Conservation (phyloP, 805 yeast genomes). For the Nakazawaea holstii region DNA sequence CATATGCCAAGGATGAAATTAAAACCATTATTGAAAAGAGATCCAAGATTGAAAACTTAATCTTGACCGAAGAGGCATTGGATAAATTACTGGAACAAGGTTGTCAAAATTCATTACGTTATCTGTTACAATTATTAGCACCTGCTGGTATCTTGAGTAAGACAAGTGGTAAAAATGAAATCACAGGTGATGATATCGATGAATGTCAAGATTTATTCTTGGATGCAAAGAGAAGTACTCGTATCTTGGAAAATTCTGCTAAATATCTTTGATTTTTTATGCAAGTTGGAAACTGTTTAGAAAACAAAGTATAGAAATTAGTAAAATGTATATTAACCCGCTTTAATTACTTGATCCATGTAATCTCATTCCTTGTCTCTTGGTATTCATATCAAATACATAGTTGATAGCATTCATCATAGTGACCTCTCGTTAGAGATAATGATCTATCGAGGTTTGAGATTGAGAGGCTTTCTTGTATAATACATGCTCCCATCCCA, state of each 20-base stretch:
- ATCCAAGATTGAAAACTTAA: conserved; percentile 69
- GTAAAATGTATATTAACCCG: too few relatives aligned
- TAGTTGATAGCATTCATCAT: too few relatives aligned
- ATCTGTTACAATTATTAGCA: conserved; percentile 83
- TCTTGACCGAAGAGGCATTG: conserved; percentile 63
- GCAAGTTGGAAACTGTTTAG: too few relatives aligned
- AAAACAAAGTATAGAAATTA: too few relatives aligned
- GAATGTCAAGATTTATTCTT: conserved; percentile 80
- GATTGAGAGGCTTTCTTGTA: too few relatives aligned
- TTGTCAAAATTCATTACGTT: conserved; percentile 74
- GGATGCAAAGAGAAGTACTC: conserved; percentile 79
- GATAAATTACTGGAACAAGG: conserved; percentile 73
- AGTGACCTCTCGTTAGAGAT: too few relatives aligned
- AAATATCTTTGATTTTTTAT: conserved; percentile 14
- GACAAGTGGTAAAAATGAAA: conserved; percentile 65
- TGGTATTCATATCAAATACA: too few relatives aligned
- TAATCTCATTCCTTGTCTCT: too few relatives aligned
- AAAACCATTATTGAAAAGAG: conserved; percentile 77
- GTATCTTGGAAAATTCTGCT: conserved; percentile 48
- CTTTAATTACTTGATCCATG: too few relatives aligned
- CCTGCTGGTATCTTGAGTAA: conserved; percentile 85
- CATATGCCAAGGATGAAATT: conserved; percentile 83
- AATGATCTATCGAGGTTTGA: too few relatives aligned
- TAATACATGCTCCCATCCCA: too few relatives aligned
- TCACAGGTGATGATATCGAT: conserved; percentile 66